phyloP scores from a whole-genome alignment of 805 yeast genomes.

The Kazachstania bromeliacearum region DNA sequence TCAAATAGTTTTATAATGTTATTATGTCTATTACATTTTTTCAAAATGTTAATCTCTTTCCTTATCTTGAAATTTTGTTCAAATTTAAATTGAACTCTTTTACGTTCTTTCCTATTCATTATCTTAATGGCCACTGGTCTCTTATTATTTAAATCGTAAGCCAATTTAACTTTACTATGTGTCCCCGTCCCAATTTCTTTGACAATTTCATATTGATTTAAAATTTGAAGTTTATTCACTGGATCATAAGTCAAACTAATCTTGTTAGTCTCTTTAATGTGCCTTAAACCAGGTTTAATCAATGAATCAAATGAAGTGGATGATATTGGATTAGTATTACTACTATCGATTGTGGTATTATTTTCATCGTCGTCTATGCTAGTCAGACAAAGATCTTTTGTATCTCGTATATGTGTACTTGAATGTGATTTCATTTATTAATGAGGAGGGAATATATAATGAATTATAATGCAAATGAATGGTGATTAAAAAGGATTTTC shows the following conservation, averaged over 20 bases:
- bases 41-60: constrained; percentile 90
- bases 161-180: constrained; percentile 96
- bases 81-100: constrained; percentile 6
- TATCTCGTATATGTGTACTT: constrained; percentile 1
- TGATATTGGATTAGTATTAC: constrained; percentile 3
- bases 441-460: too few species aligned
- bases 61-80: constrained; percentile 60
- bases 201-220: constrained; percentile 84
- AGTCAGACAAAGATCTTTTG: neutral
- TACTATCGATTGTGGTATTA: neutral
- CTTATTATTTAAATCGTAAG: constrained; percentile 54
- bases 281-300: constrained; percentile 5
- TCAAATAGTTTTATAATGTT: constrained; percentile 82
- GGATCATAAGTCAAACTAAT: constrained; percentile 87
- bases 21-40: constrained; percentile 76
- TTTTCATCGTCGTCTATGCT: neutral
- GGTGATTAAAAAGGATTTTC: too few species aligned
- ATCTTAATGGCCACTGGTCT: constrained; percentile 87
- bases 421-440: constrained; percentile 4
- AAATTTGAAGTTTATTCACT: constrained; percentile 62
- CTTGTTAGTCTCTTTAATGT: constrained; percentile 66
- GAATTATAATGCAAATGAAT: too few species aligned
- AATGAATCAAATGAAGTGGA: constrained; percentile 23
- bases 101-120: constrained; percentile 56
- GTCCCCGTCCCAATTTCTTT: constrained; percentile 91